phyloP scores from a whole-genome alignment of 495 filamentous ascomycete species.

The Cercophora sp. region DNA sequence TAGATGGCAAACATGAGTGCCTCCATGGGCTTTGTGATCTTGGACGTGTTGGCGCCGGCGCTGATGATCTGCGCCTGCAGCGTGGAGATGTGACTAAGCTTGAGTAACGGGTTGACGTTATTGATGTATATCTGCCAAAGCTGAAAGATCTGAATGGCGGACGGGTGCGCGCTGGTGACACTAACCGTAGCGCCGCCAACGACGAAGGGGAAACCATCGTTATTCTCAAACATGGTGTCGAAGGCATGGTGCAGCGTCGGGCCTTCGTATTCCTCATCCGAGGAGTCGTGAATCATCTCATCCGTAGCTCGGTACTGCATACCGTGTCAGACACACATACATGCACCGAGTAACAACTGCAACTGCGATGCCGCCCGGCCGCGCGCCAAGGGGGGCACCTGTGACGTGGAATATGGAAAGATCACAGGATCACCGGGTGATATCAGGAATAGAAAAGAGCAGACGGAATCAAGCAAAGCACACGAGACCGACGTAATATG shows the following conservation, averaged over 20 bases:
- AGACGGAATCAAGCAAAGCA: neutral
- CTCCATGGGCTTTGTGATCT: slow-evolving; percentile 47
- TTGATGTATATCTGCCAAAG: slow-evolving; percentile 69
- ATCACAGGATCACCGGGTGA: too few relatives aligned
- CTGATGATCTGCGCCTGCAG: slow-evolving; percentile 52
- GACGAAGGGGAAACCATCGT: slow-evolving; percentile 57
- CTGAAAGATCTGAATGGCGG: slow-evolving; percentile 64
- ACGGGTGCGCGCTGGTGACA: slow-evolving; percentile 58
- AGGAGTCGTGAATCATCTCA: slow-evolving; percentile 48
- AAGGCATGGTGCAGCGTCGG: slow-evolving; percentile 52
- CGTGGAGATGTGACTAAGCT: slow-evolving; percentile 63
- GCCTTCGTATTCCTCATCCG: slow-evolving; percentile 58
- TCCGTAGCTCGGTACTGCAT: slow-evolving; percentile 38
- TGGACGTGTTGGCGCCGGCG: slow-evolving; percentile 42
- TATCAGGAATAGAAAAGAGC: neutral
- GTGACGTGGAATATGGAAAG: neutral
- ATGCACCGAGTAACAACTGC: too few relatives aligned
- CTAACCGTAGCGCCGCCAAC: slow-evolving; percentile 46
- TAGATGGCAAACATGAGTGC: slow-evolving; percentile 58
- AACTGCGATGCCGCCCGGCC: too few relatives aligned
- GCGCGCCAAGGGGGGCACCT: neutral
- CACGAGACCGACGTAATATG: neutral
- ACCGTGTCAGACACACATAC: too few relatives aligned
- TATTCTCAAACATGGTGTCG: slow-evolving; percentile 50
- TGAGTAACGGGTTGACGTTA: slow-evolving; percentile 68